Evolutionary conservation across 2,329 filamentous ascomycete species (phyloP), one percentile per base, ranked within the genome.

Genomic region (Fusarium sublunatum): DNA sequence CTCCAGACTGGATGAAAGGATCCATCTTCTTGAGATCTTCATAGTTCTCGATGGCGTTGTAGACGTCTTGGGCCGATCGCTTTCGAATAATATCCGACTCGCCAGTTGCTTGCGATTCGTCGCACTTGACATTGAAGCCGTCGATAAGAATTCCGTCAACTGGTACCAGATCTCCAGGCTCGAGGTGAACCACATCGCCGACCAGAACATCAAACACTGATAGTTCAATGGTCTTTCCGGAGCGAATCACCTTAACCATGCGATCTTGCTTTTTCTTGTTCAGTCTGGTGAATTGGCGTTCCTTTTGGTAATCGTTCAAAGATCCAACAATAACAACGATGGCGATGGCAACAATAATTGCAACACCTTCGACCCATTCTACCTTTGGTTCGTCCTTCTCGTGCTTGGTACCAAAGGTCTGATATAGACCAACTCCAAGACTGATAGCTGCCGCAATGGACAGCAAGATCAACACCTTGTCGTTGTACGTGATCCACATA

Each of bases 401-500:
- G 60, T 90, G 87, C 5, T 81, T 66, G 19, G 79, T 78, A 11
- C 88, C 88, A 72, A 91, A 89, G 0, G 88, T 90, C 73, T 92
- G 88, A 73, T 92, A 93, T 0, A 93, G 79, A 43, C 91, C 91
- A 38, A 93, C 83, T 6, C 87, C 89, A 39, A 93, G 81, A 40
- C 90, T 92, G 45, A 93, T 86, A 34, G 87, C 81, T 4, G 91
- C 91, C 39, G 91, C 91, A 44, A 85, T 79, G 0, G 88, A 90
- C 51, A 92, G 80, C 6, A 92, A 79, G 56, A 92, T 90, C 41
- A 93, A 79, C 4, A 93, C 88, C 74, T 93, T 93, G 81, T 93
- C 91, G 76, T 93, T 91, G 74, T 92, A 92, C 0, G 91, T 91
- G 69, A 93, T 90, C 90, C 90, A 93, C 76, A 91, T 90, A 38